Conservation (phyloP, 2,329 filamentous ascomycete species). For the Drechslera avenae region DNA sequence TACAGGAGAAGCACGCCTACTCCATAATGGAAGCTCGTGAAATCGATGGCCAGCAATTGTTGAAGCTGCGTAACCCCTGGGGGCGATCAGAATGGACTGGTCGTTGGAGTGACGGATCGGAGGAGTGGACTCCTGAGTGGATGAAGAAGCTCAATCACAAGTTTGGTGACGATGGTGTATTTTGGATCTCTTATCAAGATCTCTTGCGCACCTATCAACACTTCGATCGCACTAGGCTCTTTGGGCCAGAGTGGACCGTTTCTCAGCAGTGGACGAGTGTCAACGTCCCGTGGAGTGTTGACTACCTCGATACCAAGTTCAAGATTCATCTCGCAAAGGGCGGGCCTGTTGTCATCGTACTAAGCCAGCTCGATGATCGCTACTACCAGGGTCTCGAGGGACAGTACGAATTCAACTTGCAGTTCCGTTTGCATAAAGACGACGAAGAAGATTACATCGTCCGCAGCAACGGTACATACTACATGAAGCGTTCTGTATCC, state of each 20-base stretch:
- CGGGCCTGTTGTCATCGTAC: constrained; percentile 62
- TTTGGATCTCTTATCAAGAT: constrained; percentile 66
- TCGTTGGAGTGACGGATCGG: constrained; percentile 80
- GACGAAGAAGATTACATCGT: constrained; percentile 66
- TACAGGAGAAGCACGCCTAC: constrained; percentile 60
- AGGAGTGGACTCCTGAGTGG: constrained; percentile 83
- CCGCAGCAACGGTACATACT: constrained; percentile 60
- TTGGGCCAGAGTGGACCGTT: constrained; percentile 64
- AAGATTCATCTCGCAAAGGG: constrained; percentile 58
- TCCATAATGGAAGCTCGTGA: constrained; percentile 66
- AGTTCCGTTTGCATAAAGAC: constrained; percentile 64
- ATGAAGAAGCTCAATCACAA: constrained; percentile 73
- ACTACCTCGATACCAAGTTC: constrained; percentile 66
- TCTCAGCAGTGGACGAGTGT: constrained; percentile 66
- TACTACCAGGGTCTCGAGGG: constrained; percentile 64
- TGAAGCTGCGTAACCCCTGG: constrained; percentile 72
- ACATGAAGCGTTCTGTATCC: constrained; percentile 75
- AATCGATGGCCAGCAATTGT: constrained; percentile 61
- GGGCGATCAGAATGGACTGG: constrained; percentile 81
- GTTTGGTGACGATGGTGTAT: constrained; percentile 76
- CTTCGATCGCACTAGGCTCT: constrained; percentile 65
- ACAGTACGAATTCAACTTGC: constrained; percentile 62
- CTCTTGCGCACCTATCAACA: constrained; percentile 63
- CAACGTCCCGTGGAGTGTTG: constrained; percentile 64
- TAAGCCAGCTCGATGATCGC: constrained; percentile 65